Base-by-base conservation (phyloP, 1,284 basidiomycete species). In the Agroathelia rolfsii region DNA sequence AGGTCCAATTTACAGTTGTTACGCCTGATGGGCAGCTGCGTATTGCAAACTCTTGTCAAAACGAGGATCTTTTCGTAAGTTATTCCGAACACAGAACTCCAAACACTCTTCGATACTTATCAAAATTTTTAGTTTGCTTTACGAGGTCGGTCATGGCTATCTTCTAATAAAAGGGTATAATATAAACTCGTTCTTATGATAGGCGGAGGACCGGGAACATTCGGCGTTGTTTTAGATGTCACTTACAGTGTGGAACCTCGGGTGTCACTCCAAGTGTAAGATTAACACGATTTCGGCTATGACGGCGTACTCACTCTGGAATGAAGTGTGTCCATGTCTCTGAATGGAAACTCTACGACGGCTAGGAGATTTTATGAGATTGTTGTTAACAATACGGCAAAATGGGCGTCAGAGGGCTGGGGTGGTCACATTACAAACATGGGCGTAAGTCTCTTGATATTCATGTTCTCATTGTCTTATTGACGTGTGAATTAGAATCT, bases 61-160 rank as follows among this genome's bases (percentile, higher is more conserved):
- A 63, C 35, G 20, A 49, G 35, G 60, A 64, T 45, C 45, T 66
- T 3, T 66, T 63, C 46, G n/a, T n/a, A n/a, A n/a, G n/a, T n/a
- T n/a, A n/a, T n/a, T n/a, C n/a, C n/a, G n/a, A n/a, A n/a, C n/a
- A n/a, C n/a, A n/a, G n/a, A n/a, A 37, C 22, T 29, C 34, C 26
- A 28, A 42, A 47, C 20, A 6, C 34, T 16, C 41, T 41, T 24
- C 38, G 42, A 4, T 49, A 44, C 31, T 43, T 43, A 30, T n/a
- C n/a, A n/a, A n/a, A n/a, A n/a, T n/a, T 36, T 50, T 4, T 50
- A 40, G 28, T 50, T 42, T 15, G 48, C 48, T 13, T 31, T 50
- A 3, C 35, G 45, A 5, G 47, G 48, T 3, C n/a, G n/a, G n/a
- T n/a, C n/a, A n/a, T n/a, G n/a, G n/a, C n/a, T 20, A 24, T 17